Evolutionary conservation across 371 early-diverging fungal genomes (phyloP).

Genomic region (Thermomucor indicae-seudaticae): DNA sequence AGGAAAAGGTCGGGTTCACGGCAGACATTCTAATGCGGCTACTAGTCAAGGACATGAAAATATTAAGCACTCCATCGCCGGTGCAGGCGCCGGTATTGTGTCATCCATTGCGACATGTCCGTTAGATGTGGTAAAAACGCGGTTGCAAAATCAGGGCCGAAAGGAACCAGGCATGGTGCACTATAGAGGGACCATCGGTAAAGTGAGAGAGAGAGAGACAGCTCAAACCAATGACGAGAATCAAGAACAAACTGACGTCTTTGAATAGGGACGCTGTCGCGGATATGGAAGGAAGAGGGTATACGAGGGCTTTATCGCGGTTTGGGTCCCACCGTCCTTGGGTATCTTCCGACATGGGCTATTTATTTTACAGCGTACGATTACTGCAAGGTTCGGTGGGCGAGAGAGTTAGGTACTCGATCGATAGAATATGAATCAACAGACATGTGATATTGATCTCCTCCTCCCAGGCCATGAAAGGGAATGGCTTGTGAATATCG

Average conservation of each 20-base stretch:
- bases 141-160: constrained; percentile 89
- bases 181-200: constrained; percentile 48
- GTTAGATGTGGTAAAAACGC: constrained; percentile 92
- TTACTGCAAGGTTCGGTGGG: constrained; percentile 48
- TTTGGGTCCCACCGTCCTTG: constrained; percentile 81
- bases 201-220: neutral
- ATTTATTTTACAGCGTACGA: constrained; percentile 87
- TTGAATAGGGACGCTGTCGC: constrained; percentile 54
- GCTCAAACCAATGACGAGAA: neutral
- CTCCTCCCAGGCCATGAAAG: constrained; percentile 32
- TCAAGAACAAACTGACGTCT: neutral
- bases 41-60: constrained; percentile 50
- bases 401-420: constrained; percentile 5
- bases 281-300: constrained; percentile 85
- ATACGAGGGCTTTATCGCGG: constrained; percentile 89
- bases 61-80: constrained; percentile 76
- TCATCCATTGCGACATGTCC: constrained; percentile 87
- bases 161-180: constrained; percentile 18
- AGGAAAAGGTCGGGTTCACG: neutral
- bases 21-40: neutral
- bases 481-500: constrained; percentile 70
- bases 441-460: neutral
- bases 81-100: constrained; percentile 80
- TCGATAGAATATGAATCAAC: neutral
- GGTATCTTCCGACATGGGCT: constrained; percentile 90